Conservation (phyloP, 2,329 filamentous ascomycete genomes). For the Emergomyces orientalis region DNA sequence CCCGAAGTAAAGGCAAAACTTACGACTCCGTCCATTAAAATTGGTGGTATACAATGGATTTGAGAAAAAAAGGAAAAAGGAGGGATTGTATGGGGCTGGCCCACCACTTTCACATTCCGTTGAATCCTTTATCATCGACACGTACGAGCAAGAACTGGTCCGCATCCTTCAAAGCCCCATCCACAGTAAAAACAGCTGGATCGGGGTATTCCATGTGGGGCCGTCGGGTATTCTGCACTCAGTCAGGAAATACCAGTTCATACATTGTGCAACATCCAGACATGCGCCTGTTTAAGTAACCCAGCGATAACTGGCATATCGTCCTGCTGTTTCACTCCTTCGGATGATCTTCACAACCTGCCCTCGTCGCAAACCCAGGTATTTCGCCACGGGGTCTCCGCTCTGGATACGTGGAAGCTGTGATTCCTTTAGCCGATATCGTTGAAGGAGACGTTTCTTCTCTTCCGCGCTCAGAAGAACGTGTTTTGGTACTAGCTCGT, state of each 20-base stretch:
- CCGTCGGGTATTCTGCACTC: neutral
- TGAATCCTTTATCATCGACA: neutral
- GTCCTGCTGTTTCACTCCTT: slow-evolving; percentile 85
- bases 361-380: slow-evolving; percentile 78
- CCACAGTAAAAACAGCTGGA: neutral
- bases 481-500: slow-evolving; percentile 92
- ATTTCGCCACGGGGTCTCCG: slow-evolving; percentile 85
- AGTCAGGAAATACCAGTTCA: neutral
- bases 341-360: slow-evolving; percentile 98
- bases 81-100: neutral
- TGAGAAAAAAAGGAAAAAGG: neutral
- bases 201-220: neutral
- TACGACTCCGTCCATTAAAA: neutral
- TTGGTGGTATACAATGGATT: neutral
- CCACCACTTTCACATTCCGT: neutral
- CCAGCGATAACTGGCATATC: slow-evolving; percentile 91
- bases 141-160: neutral
- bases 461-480: slow-evolving; percentile 83
- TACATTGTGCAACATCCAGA: neutral
- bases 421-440: slow-evolving; percentile 94
- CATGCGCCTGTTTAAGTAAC: slow-evolving; percentile 33
- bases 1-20: neutral
- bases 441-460: slow-evolving; percentile 72
- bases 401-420: slow-evolving; percentile 87
- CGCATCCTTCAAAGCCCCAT: neutral